Evolutionary conservation across 2,329 filamentous ascomycete genomes (phyloP).

Genomic region (Aaosphaeria arxii): DNA sequence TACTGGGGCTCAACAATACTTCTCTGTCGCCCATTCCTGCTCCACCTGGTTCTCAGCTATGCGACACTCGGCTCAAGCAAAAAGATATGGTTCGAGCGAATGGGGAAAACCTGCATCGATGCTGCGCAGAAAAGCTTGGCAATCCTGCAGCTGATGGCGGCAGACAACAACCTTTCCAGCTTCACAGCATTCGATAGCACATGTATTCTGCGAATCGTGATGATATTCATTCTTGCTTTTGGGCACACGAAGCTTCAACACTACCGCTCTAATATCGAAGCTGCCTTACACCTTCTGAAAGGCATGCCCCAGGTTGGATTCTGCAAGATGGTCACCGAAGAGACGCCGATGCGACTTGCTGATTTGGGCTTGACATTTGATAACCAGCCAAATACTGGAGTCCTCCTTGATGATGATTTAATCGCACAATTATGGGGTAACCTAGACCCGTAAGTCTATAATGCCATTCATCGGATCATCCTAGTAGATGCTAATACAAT

Average conservation of each 20-base stretch:
- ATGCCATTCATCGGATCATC: background rate
- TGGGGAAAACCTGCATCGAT: constrained; percentile 32
- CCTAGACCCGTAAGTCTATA: constrained; percentile 25
- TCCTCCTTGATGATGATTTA: constrained; percentile 24
- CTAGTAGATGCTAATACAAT: background rate
- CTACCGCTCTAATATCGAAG: constrained; percentile 25
- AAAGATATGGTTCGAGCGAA: constrained; percentile 31
- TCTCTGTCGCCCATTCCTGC: constrained; percentile 31
- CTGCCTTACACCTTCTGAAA: constrained; percentile 16
- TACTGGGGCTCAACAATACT: constrained; percentile 36
- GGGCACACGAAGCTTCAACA: constrained; percentile 24
- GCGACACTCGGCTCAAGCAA: constrained; percentile 20
- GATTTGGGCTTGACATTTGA: constrained; percentile 26
- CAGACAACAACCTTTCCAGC: constrained; percentile 22
- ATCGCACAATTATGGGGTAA: constrained; percentile 31
- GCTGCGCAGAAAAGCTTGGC: constrained; percentile 26
- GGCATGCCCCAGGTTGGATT: constrained; percentile 35
- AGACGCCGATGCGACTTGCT: constrained; percentile 28
- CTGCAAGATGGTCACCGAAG: constrained; percentile 31
- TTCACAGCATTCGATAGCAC: constrained; percentile 36
- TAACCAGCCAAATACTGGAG: constrained; percentile 5
- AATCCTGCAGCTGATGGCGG: constrained; percentile 28
- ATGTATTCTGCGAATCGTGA: constrained; percentile 28
- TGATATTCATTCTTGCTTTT: constrained; percentile 36
- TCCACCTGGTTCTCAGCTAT: constrained; percentile 30